Percentiles rank a stretch among this genome's conserved stretches.
Conservation (phyloP, 306 rosid genomes). For the Phaseolus lunatus region DNA sequence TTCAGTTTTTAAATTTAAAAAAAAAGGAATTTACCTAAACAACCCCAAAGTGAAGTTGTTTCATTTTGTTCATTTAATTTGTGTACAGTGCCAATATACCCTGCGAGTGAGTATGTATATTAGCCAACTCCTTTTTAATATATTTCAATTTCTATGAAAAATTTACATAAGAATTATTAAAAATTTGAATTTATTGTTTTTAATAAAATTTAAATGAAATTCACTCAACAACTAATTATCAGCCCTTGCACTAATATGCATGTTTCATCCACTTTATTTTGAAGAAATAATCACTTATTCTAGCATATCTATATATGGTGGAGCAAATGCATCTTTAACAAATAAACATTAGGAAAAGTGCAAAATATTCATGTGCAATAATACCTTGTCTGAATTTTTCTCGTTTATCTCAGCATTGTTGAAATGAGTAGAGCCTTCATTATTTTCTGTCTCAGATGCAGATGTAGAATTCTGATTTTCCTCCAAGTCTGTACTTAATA, state of each 20-base stretch:
- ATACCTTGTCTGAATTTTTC: slow-evolving; percentile 58
- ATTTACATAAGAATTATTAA: background rate
- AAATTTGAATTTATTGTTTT: background rate
- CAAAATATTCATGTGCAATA: slow-evolving; percentile 11
- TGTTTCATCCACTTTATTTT: background rate
- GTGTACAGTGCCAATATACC: background rate
- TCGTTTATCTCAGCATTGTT: slow-evolving; percentile 47
- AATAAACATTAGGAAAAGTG: slow-evolving; percentile 13
- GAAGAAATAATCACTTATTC: slow-evolving; percentile 3
- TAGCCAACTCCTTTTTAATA: background rate
- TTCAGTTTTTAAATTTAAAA: background rate
- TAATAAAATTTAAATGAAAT: background rate
- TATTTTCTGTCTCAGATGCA: slow-evolving; percentile 47
- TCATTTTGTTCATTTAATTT: background rate
- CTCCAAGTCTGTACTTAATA: slow-evolving; percentile 48
- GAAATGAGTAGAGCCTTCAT: slow-evolving; percentile 49
- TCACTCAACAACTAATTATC: background rate
- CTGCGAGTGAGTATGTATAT: background rate
- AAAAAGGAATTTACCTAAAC: background rate
- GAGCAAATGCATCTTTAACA: slow-evolving; percentile 13
- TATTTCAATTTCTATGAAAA: background rate
- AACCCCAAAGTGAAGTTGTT: background rate
- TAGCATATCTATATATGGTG: slow-evolving; percentile 22
- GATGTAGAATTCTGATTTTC: slow-evolving; percentile 54
- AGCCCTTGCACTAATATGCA: background rate